These are phyloP conservation scores for Globomyces sp. DNA, from an alignment of 371 early-diverging fungal species.

Conservation along the genomic window DNA sequence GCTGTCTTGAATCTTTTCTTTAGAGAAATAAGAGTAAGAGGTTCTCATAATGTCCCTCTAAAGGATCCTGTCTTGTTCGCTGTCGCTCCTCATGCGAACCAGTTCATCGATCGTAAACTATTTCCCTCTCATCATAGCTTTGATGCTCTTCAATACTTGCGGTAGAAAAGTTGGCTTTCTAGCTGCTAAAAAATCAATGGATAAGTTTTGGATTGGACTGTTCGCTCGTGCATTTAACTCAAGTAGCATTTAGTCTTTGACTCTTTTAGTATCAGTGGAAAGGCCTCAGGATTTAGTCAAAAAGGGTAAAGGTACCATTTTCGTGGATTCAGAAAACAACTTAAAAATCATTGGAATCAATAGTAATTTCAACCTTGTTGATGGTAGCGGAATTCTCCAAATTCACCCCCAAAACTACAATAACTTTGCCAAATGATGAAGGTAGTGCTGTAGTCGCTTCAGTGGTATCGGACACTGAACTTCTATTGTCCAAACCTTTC, in stretches of 20 bases:
- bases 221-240: constrained; percentile 60
- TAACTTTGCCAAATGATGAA: constrained; percentile 47
- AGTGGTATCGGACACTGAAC: constrained; percentile 78
- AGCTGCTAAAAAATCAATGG: constrained; percentile 69
- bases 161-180: constrained; percentile 79
- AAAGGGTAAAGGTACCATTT: constrained; percentile 69
- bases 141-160: constrained; percentile 73
- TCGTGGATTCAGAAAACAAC: constrained; percentile 55
- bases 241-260: neutral
- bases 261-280: constrained; percentile 69
- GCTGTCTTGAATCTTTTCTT: constrained; percentile 80
- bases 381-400: constrained; percentile 64
- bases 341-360: constrained; percentile 37
- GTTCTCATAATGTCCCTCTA: constrained; percentile 78
- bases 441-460: constrained; percentile 60
- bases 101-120: constrained; percentile 79
- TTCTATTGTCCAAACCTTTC: constrained; percentile 55
- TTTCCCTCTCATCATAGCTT: constrained; percentile 26
- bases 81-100: constrained; percentile 95
- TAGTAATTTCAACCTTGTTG: neutral
- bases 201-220: constrained; percentile 75
- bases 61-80: constrained; percentile 90
- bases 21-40: constrained; percentile 82
- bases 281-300: constrained; percentile 88
- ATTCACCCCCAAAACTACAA: constrained; percentile 47